Evolutionary conservation across 768 basidiomycete genomes (phyloP).

Genomic region (Tremella yokohamensis): DNA sequence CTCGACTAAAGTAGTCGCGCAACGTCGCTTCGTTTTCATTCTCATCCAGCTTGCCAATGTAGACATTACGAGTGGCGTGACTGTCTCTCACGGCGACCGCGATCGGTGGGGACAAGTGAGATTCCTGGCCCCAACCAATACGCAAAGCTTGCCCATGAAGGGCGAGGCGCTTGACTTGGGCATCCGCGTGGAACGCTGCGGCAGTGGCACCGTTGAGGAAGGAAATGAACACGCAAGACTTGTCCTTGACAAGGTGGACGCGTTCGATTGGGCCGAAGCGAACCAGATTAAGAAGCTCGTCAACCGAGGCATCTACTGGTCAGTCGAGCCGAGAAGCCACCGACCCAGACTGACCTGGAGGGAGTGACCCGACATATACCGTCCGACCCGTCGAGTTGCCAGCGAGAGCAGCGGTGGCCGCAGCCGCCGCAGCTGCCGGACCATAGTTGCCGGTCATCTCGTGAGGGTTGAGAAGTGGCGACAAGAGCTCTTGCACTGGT

Average conservation of each 20-base stretch:
- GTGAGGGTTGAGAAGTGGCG: constrained; percentile 38
- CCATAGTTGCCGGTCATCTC: constrained; percentile 66
- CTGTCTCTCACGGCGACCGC: constrained; percentile 82
- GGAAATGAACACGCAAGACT: constrained; percentile 95
- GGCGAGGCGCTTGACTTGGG: constrained; percentile 85
- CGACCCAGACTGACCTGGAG: constrained; percentile 55
- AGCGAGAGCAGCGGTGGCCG: constrained; percentile 59
- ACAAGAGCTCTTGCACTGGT: constrained; percentile 20
- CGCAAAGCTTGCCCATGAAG: constrained; percentile 95
- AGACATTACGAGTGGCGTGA: constrained; percentile 93
- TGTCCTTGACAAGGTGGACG: constrained; percentile 90
- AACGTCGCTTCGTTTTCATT: constrained; percentile 84
- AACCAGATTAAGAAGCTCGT: constrained; percentile 94
- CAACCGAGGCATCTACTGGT: constrained; percentile 75
- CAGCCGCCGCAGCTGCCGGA: constrained; percentile 74
- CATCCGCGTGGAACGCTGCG: constrained; percentile 95
- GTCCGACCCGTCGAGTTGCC: constrained; percentile 67
- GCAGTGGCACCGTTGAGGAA: constrained; percentile 92
- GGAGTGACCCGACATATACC: constrained; percentile 94
- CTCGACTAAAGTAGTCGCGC: constrained; percentile 77
- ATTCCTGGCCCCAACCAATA: constrained; percentile 98
- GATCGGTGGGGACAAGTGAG: constrained; percentile 79
- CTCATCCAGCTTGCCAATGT: constrained; percentile 89
- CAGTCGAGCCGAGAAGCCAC: not conserved
- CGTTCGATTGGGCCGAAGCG: constrained; percentile 96